Evolutionary conservation across 1,284 basidiomycete genomes (phyloP), one percentile per base, ranked within the genome.

Genomic region (Mrakiaceae sp.): DNA sequence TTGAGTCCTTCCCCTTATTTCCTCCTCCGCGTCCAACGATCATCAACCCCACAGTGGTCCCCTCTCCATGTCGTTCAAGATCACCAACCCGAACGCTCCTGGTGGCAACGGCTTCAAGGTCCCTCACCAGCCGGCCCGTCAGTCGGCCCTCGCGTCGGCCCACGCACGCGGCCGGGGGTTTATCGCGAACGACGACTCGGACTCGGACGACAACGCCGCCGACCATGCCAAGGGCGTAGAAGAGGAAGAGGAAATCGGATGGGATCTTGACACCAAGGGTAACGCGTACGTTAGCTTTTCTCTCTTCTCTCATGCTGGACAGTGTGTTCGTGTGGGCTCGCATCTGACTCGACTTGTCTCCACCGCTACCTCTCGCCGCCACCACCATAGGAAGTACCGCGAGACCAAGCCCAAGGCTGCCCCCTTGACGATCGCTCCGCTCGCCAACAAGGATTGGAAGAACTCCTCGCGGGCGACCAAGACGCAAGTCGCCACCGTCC

Each of bases 391-490:
- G 12, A 64, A 50, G 0, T 60, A 60, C 16, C 11, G 39, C 46
- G 14, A 48, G 40, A 47, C 12, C 8, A 49, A 62, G 51, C 4
- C 11, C 7, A 40, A 43, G 6, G 73, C 85, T 56, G 82, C 79
- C 3, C 88, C 87, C 0, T 81, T 95, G 10, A 83, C 94, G 46
- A 96, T 97, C 59, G 85, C 90, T 4, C 79, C 89, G 0, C 78
- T 87, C 53, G 80, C 90, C 68, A 93, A 96, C 72, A 82, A 83
- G 48, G 92, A 96, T 73, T 97, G 93, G 92, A 80, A 88, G 56
- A 85, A 85, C 64, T 76, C 85, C 8, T 87, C 87, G 10, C 80
- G 84, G 12, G 55, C 66, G 27, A 67, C 57, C 83, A 81, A 75
- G 76, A 27, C 80, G 69, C 78, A 78, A 70, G 72, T 73, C 77